Percentiles rank a stretch among this genome's conserved stretches.
These are phyloP conservation scores for Tylopilus rubrobrunneus DNA, from an alignment of 768 basidiomycete genomes.

Conservation along the genomic window DNA sequence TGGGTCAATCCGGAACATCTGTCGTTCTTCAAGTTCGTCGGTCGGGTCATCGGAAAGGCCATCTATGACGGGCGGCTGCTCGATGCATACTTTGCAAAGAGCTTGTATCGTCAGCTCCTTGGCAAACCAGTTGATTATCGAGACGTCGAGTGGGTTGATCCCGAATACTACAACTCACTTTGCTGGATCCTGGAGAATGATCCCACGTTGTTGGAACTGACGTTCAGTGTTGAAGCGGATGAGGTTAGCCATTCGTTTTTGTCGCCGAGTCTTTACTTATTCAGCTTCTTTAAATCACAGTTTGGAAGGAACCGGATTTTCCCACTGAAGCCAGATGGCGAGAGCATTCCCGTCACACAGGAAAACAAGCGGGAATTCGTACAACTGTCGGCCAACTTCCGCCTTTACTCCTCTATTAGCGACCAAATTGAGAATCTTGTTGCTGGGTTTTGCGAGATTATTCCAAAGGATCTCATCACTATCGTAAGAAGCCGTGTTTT, in stretches of 20 bases:
- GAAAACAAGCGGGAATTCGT: conserved; percentile 98
- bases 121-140: conserved; percentile 93
- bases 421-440: conserved; percentile 91
- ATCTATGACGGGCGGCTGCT: conserved; percentile 95
- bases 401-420: conserved; percentile 89
- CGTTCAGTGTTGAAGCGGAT: conserved; percentile 94
- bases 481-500: conserved; percentile 56
- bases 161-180: conserved; percentile 96
- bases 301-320: conserved; percentile 91
- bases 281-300: conserved; percentile 33
- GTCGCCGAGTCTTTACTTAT: neutral
- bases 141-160: conserved; percentile 97
- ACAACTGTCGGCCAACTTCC: conserved; percentile 90
- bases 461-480: conserved; percentile 91
- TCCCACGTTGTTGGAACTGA: conserved; percentile 79
- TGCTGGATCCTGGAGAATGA: conserved; percentile 99
- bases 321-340: conserved; percentile 82
- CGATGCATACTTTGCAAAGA: conserved; percentile 97
- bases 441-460: conserved; percentile 94
- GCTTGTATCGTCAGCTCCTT: conserved; percentile 91
- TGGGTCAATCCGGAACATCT: conserved; percentile 95
- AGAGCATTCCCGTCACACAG: conserved; percentile 82
- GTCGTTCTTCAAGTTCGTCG: conserved; percentile 98
- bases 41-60: conserved; percentile 95
- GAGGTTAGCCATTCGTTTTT: conserved; percentile 46